Conservation (phyloP, 768 basidiomycete genomes). For the Collybia mongolica region DNA sequence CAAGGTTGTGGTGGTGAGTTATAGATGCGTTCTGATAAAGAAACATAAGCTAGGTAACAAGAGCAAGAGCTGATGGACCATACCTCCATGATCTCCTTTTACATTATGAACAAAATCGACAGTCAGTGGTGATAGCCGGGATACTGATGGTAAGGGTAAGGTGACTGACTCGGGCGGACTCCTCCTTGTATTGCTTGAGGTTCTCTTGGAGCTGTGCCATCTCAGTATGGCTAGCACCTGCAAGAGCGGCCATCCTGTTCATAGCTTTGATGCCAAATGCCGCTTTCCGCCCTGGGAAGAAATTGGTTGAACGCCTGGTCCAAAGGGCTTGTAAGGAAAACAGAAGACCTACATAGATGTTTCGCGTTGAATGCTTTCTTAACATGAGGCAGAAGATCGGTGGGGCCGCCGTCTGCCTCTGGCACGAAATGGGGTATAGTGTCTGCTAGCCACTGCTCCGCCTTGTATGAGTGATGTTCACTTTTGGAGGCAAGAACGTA, state of each 20-base stretch:
- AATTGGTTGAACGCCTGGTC: slow-evolving; percentile 7
- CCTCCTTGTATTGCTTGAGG: slow-evolving; percentile 71
- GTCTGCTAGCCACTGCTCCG: slow-evolving; percentile 65
- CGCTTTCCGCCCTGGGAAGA: slow-evolving; percentile 75
- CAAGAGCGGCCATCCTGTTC: slow-evolving; percentile 71
- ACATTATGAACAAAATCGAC: neutral
- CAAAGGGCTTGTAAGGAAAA: neutral
- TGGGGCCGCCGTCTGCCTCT: slow-evolving; percentile 62
- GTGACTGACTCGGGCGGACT: slow-evolving; percentile 57
- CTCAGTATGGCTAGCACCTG: slow-evolving; percentile 36
- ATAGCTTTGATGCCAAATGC: slow-evolving; percentile 85
- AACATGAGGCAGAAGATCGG: slow-evolving; percentile 85
- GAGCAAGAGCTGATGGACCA: neutral
- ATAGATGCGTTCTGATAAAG: slow-evolving; percentile 36
- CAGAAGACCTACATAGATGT: slow-evolving; percentile 65
- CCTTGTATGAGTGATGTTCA: neutral
- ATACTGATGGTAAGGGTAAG: neutral
- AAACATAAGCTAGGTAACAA: too few relatives aligned
- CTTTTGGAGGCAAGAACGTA: slow-evolving; percentile 15
- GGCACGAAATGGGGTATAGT: slow-evolving; percentile 69
- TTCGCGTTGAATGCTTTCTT: slow-evolving; percentile 89
- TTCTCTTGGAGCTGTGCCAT: slow-evolving; percentile 55
- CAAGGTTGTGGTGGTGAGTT: slow-evolving; percentile 46
- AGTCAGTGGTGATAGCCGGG: neutral
- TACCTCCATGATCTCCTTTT: slow-evolving; percentile 35